Evolutionary conservation across 306 rosid genomes (phyloP).

Genomic region (Cucumis cinereus): DNA sequence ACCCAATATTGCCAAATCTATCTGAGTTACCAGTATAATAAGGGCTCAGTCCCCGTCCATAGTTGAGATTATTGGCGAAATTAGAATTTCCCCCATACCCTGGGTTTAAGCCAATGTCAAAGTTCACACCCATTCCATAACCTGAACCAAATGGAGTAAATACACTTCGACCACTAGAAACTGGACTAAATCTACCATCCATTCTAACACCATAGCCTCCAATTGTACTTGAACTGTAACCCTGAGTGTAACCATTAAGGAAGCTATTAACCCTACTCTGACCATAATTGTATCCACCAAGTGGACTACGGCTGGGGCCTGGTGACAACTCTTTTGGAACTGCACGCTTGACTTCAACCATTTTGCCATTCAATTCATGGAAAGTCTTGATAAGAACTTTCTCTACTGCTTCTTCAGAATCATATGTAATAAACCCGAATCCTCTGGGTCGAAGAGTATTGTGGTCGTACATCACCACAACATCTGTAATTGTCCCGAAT

Average conservation of each 20-base stretch:
- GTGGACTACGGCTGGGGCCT: slow-evolving; percentile 75
- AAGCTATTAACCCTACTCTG: slow-evolving; percentile 72
- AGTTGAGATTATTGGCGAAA: slow-evolving; percentile 51
- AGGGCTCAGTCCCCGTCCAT: slow-evolving; percentile 73
- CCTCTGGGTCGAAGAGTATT: slow-evolving; percentile 98
- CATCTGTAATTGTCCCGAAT: slow-evolving; percentile 95
- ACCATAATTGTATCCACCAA: slow-evolving; percentile 62
- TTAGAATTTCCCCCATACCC: slow-evolving; percentile 70
- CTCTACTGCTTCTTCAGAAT: slow-evolving; percentile 95
- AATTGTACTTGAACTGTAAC: slow-evolving; percentile 53
- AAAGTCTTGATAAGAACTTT: slow-evolving; percentile 74
- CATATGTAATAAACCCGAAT: slow-evolving; percentile 90
- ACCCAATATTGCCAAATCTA: slow-evolving; percentile 52
- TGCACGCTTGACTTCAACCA: slow-evolving; percentile 99
- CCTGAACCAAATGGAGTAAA: slow-evolving; percentile 72
- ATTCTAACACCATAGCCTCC: slow-evolving; percentile 74
- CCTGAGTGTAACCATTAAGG: slow-evolving; percentile 74
- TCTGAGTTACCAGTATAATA: slow-evolving; percentile 59
- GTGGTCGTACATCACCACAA: slow-evolving; percentile 99
- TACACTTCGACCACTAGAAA: slow-evolving; percentile 67
- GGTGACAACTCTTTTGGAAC: slow-evolving; percentile 98
- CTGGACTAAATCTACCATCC: slow-evolving; percentile 84
- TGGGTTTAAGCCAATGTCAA: slow-evolving; percentile 67
- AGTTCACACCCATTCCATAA: slow-evolving; percentile 76
- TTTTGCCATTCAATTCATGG: slow-evolving; percentile 92